Conservation (phyloP, 352 stramenopile species). For the Lagenidium sp. region DNA sequence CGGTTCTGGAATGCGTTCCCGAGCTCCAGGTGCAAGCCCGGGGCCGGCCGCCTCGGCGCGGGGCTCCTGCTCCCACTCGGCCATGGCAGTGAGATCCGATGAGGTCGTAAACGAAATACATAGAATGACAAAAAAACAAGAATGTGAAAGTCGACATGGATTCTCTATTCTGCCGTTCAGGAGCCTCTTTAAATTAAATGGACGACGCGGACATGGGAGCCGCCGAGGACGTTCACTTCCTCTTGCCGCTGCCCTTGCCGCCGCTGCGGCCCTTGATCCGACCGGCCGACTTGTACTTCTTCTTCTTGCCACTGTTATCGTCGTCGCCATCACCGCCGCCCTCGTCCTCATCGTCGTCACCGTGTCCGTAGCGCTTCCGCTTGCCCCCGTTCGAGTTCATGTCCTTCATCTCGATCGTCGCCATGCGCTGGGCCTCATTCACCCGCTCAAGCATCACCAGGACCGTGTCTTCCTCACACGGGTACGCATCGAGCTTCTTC, state of each 20-base stretch:
- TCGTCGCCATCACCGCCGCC: conserved; percentile 19
- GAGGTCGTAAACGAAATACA: conserved; percentile 4
- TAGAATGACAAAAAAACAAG: conserved; percentile 1
- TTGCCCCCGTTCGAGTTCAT: conserved; percentile 46
- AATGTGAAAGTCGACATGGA: too few relatives aligned
- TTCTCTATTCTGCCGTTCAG: too few relatives aligned
- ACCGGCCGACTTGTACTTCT: conserved; percentile 75
- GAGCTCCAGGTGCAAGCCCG: conserved; percentile 43
- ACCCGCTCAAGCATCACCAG: conserved; percentile 96
- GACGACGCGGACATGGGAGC: too few relatives aligned
- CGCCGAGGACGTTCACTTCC: neutral
- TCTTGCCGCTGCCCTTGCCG: conserved; percentile 3
- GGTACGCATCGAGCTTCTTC: conserved; percentile 72
- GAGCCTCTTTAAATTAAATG: too few relatives aligned
- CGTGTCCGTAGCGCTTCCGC: conserved; percentile 49
- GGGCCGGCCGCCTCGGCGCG: conserved; percentile 32
- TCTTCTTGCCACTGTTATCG: conserved; percentile 24
- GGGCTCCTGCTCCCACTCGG: conserved; percentile 51
- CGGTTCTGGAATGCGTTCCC: conserved; percentile 98
- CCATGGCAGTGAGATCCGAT: conserved; percentile 53
- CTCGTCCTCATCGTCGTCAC: conserved; percentile 35
- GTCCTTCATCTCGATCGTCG: conserved; percentile 87
- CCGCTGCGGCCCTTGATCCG: conserved; percentile 26
- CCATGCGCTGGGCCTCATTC: conserved; percentile 95
- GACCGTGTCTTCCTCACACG: conserved; percentile 93